Percentiles rank a stretch among this genome's conserved stretches.
These are phyloP conservation scores for Debaryomyces nepalensis DNA, from an alignment of 1,139 yeast genomes.

Conservation along the genomic window DNA sequence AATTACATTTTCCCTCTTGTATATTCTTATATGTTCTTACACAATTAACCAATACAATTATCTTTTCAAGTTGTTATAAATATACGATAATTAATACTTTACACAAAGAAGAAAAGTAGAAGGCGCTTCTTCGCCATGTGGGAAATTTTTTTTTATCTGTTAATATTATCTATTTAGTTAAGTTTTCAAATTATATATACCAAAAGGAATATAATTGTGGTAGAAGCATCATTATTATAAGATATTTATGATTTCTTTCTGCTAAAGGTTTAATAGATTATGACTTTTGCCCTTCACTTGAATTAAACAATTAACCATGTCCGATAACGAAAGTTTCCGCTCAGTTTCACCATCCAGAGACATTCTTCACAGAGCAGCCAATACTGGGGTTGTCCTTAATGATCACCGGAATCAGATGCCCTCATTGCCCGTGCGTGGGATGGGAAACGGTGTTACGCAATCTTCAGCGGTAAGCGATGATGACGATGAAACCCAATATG, in stretches of 20 bases:
- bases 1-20: too few species aligned
- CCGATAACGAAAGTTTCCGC: constrained; percentile 50
- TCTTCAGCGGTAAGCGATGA: constrained; percentile 19
- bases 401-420: constrained; percentile 61
- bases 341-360: constrained; percentile 41
- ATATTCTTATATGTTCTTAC: not conserved
- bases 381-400: constrained; percentile 54
- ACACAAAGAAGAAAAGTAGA: not conserved
- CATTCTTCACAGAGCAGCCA: constrained; percentile 34
- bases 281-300: constrained; percentile 6
- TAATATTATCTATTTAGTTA: not conserved
- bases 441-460: not conserved
- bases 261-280: constrained; percentile 7
- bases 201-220: not conserved
- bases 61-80: not conserved
- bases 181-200: constrained; percentile 1
- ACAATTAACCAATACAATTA: not conserved
- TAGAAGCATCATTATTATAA: not conserved
- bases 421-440: constrained; percentile 38
- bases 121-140: constrained; percentile 4
- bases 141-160: constrained; percentile 3
- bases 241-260: constrained; percentile 7
- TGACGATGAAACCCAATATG: too few species aligned
- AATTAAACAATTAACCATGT: constrained; percentile 33
- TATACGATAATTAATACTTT: not conserved